Evolutionary conservation across 176 grass and related monocot species (phyloP), one percentile per base, ranked within the genome.

Genomic region (Eleusine indica): DNA sequence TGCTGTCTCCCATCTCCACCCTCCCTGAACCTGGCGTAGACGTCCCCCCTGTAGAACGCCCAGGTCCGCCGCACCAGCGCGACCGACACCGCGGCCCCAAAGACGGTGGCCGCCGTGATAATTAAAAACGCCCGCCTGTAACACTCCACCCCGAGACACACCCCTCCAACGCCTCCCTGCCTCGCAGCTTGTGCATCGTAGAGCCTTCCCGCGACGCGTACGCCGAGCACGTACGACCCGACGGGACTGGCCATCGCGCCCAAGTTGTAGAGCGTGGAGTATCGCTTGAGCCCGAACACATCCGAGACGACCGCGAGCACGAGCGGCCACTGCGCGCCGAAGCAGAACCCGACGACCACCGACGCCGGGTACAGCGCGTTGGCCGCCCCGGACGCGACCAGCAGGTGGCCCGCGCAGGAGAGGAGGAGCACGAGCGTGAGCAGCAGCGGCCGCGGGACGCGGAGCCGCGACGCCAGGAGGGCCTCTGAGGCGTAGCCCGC

Each of bases 231-330:
- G 70, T 97, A 97, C 0, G 87, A 83, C 0, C 91, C 94, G 0
- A 97, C 71, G 8, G 94, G 94, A 28, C 89, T 90, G 5, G 94
- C 94, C 21, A 93, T 86, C 53, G 83, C 76, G 18, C 94, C 94
- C 18, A 97, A 84, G 86, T 94, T 97, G 85, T 94, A 91, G 67
- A 97, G 87, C 87, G 94, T 97, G 19, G 94, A 94, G 91, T 92
- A 97, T 85, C 90, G 89, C 83, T 92, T 97, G 74, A 97, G 88
- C 4, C 94, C 94, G 83, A 97, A 97, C 13, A 97, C 66, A 79
- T 97, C 92, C 0, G 92, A 97, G 65, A 97, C 92, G 71, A 92
- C 85, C 72, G 89, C 87, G 67, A 94, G 86, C 0, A 97, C 91
- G 3, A 96, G 84, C 53, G 94, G 94, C 86, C 89, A 93, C 78